These are phyloP conservation scores for Saussurea involucrata DNA, from an alignment of 129 eudicot species.

Conservation along the genomic window DNA sequence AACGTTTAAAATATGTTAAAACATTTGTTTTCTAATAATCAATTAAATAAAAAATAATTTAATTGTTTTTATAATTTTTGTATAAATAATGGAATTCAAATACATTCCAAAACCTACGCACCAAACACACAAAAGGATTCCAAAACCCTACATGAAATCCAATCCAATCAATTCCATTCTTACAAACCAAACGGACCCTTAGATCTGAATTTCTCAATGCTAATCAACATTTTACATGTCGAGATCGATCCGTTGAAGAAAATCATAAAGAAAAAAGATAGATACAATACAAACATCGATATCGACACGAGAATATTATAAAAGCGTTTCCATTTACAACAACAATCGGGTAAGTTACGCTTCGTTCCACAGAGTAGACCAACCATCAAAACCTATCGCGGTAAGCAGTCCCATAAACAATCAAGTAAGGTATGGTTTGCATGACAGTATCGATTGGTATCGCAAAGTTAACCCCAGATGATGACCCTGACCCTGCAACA, in stretches of 20 bases:
- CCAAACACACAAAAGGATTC: too few relatives aligned
- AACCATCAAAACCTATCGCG: slow-evolving; percentile 46
- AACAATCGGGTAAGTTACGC: neutral
- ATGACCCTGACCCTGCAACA: slow-evolving; percentile 72
- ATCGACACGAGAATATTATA: neutral
- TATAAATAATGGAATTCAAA: too few relatives aligned
- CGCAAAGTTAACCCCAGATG: slow-evolving; percentile 95
- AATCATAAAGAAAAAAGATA: neutral
- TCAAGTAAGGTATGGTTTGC: slow-evolving; percentile 63
- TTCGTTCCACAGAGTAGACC: neutral
- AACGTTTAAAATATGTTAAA: too few relatives aligned
- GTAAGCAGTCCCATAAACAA: slow-evolving; percentile 89
- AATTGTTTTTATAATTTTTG: too few relatives aligned
- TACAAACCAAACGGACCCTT: too few relatives aligned
- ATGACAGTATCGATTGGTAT: slow-evolving; percentile 86
- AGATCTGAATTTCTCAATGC: too few relatives aligned
- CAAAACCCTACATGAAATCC: too few relatives aligned
- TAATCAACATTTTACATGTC: too few relatives aligned
- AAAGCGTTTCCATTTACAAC: neutral
- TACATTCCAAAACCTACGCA: too few relatives aligned
- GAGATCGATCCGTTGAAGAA: neutral
- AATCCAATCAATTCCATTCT: too few relatives aligned
- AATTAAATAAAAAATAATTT: too few relatives aligned
- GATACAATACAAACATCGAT: neutral
- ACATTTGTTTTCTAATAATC: too few relatives aligned